Evolutionary conservation across 2,329 filamentous ascomycete genomes (phyloP).

Genomic region (Cadophora gregata): DNA sequence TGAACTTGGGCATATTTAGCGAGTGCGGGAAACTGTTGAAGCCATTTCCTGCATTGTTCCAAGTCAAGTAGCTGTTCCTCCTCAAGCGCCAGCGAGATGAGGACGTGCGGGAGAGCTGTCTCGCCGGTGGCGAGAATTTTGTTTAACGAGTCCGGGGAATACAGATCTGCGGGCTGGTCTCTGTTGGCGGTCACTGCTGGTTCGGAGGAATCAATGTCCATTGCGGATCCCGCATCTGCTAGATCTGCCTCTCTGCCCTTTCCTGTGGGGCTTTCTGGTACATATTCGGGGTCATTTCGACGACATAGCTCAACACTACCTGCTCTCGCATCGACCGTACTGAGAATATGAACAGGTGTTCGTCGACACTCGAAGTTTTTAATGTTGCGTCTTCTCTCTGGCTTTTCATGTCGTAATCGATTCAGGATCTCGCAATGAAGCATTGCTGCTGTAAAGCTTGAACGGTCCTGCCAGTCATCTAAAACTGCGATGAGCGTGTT

Average conservation of each 20-base stretch:
- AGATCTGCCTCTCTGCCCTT: not conserved
- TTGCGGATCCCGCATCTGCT: not conserved
- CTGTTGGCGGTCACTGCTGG: not conserved
- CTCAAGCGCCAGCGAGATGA: constrained; percentile 65
- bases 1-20: constrained; percentile 67
- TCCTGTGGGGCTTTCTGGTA: not conserved
- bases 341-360: constrained; percentile 19
- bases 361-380: constrained; percentile 20
- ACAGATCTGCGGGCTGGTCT: not conserved
- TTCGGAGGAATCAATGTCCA: not conserved
- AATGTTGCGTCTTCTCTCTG: not conserved
- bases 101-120: constrained; percentile 55
- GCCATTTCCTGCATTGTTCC: constrained; percentile 65
- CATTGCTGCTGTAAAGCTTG: constrained; percentile 30
- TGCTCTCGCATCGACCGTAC: constrained; percentile 15
- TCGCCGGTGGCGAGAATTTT: constrained; percentile 20
- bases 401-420: constrained; percentile 15
- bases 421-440: constrained; percentile 31
- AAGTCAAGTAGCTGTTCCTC: constrained; percentile 62
- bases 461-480: constrained; percentile 27
- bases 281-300: not conserved
- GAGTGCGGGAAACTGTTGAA: constrained; percentile 60
- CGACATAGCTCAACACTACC: constrained; percentile 14
- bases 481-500: constrained; percentile 31
- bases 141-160: constrained; percentile 19